Evolutionary conservation across 2,329 filamentous ascomycete genomes (phyloP), one percentile per base, ranked within the genome.

Genomic region (Penicillium nordicum): DNA sequence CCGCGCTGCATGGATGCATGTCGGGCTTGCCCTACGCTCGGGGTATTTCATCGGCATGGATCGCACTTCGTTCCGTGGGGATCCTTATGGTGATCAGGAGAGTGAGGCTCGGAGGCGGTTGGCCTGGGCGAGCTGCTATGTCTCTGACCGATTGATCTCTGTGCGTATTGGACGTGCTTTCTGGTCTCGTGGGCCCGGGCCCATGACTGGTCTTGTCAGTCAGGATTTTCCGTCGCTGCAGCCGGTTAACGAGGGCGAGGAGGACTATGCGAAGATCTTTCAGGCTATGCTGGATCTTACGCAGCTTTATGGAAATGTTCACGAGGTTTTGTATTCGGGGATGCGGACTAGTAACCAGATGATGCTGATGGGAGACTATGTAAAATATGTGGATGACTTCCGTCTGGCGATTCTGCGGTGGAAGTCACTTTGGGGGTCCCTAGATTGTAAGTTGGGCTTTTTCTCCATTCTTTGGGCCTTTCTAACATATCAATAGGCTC

Each of bases 381-480:
- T 89, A 58, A 86, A 89, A 67, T 89, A 89, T 61, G 86, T 90
- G 59, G 88, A 90, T 63, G 88, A 90, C 66, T 89, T 89, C 62
- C 82, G 87, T 3, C 80, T 82, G 1, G 85, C 86, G 2, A 86
- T 89, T 11, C 81, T 87, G 53, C 83, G 83, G 44, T 90, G 88
- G 87, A 88, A 89, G 63, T 82, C 84, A 42, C 81, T 84, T 1
- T 89, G 87, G 86, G 86, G 86, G 1, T 83, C 82, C 2, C 70
- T 88, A 29, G 83, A 81, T 41, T 89, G 87, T 83, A 63, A 63
- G 79, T 72, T 10, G 5, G 5, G 2, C 6, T 42, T 38, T 38
- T 23, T 5, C 30, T 16, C 5, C n/a, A 42, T 5, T 16, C 5
- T 27, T 16, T 32, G n/a, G 6, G 10, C n/a, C 14, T 3, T 37